Evolutionary conservation across 2,329 filamentous ascomycete species (phyloP).

Genomic region (Clathrospora elynae): DNA sequence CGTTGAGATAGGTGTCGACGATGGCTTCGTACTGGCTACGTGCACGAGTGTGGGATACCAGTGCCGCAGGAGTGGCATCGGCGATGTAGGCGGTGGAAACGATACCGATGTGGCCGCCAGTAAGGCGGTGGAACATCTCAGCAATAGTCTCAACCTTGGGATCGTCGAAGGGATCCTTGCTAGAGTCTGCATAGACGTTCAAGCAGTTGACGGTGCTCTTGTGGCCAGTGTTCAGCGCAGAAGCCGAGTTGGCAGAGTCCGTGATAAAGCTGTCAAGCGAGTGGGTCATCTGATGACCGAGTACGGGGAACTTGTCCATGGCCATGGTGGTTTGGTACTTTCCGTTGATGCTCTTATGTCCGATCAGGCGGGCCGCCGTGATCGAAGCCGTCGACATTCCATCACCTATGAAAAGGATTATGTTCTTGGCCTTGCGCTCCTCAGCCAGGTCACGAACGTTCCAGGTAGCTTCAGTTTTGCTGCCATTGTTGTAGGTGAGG

Average conservation of each 20-base stretch:
- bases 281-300: slow-evolving; percentile 88
- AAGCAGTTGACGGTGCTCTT: slow-evolving; percentile 83
- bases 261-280: slow-evolving; percentile 86
- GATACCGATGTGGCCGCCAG: slow-evolving; percentile 62
- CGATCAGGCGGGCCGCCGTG: slow-evolving; percentile 78
- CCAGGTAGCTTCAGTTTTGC: slow-evolving; percentile 76
- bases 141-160: slow-evolving; percentile 86
- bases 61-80: slow-evolving; percentile 77
- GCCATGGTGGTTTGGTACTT: slow-evolving; percentile 77
- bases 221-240: slow-evolving; percentile 80
- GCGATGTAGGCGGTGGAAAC: slow-evolving; percentile 82
- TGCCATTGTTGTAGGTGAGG: slow-evolving; percentile 73
- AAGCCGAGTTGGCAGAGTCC: slow-evolving; percentile 83
- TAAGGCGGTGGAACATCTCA: slow-evolving; percentile 74
- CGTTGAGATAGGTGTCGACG: slow-evolving; percentile 76
- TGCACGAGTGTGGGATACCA: slow-evolving; percentile 66
- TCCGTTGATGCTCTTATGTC: slow-evolving; percentile 81
- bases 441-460: slow-evolving; percentile 71
- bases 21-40: slow-evolving; percentile 72
- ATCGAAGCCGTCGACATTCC: slow-evolving; percentile 76
- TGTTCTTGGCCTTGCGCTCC: slow-evolving; percentile 79
- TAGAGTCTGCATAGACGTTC: slow-evolving; percentile 81
- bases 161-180: slow-evolving; percentile 74
- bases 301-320: slow-evolving; percentile 82
- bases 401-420: slow-evolving; percentile 81